These are phyloP conservation scores for Apiotrichum mycotoxinovorans DNA, from an alignment of 1,284 basidiomycete genomes.

Conservation along the genomic window DNA sequence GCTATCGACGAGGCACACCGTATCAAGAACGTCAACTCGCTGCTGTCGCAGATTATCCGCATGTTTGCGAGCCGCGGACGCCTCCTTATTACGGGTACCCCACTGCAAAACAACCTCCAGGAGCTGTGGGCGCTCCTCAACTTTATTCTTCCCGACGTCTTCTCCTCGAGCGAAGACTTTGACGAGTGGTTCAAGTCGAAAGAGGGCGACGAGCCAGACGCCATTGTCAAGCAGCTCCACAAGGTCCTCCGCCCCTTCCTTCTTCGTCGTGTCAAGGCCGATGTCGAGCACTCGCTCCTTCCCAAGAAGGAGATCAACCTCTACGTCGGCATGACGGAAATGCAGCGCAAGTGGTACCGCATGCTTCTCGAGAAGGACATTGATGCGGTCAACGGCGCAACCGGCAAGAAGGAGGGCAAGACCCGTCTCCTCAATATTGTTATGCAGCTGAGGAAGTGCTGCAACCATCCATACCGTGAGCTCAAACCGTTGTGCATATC, in stretches of 20 bases:
- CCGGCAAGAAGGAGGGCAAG: slow-evolving; percentile 98
- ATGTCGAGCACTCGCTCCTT: slow-evolving; percentile 93
- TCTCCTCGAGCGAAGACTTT: slow-evolving; percentile 66
- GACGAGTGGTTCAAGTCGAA: slow-evolving; percentile 76
- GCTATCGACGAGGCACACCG: slow-evolving; percentile 98
- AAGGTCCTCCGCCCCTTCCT: slow-evolving; percentile 95
- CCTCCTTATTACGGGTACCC: slow-evolving; percentile 93
- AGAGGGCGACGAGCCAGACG: slow-evolving; percentile 68
- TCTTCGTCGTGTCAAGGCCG: slow-evolving; percentile 88
- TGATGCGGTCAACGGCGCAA: slow-evolving; percentile 94
- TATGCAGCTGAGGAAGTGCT: slow-evolving; percentile 76
- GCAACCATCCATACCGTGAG: slow-evolving; percentile 59
- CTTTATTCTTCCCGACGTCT: slow-evolving; percentile 73
- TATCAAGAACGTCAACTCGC: slow-evolving; percentile 98
- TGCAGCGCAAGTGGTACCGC: slow-evolving; percentile 98
- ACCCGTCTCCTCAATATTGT: slow-evolving; percentile 98
- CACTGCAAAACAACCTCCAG: slow-evolving; percentile 95
- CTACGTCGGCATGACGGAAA: slow-evolving; percentile 94
- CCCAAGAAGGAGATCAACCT: slow-evolving; percentile 99
- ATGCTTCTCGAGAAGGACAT: slow-evolving; percentile 97
- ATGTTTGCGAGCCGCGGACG: slow-evolving; percentile 84
- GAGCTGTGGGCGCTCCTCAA: slow-evolving; percentile 95
- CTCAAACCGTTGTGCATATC: background rate
- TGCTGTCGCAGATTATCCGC: slow-evolving; percentile 92
- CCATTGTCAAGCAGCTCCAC: slow-evolving; percentile 92